These are phyloP conservation scores for Atalantia buxifolia DNA, from an alignment of 345 rosid species.

Conservation along the genomic window DNA sequence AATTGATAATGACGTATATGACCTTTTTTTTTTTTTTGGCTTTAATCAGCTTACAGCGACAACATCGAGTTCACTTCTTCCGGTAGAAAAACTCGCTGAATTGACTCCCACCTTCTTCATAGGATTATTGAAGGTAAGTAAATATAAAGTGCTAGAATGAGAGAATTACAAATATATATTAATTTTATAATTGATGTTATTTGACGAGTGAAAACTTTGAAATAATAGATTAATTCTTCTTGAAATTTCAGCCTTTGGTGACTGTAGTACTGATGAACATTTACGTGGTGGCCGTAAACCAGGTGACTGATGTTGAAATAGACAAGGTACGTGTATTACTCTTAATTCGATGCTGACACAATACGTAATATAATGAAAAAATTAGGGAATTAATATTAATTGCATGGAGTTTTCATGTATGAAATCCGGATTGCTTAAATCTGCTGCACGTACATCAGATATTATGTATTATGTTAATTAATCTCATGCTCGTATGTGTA, in stretches of 20 bases:
- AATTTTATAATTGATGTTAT: too few species aligned
- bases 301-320: slow-evolving; percentile 26
- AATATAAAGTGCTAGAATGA: background rate
- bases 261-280: slow-evolving; percentile 25
- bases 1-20: background rate
- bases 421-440: too few species aligned
- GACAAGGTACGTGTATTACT: slow-evolving; percentile 23
- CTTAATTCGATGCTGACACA: too few species aligned
- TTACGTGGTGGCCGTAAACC: slow-evolving; percentile 30
- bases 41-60: slow-evolving; percentile 22
- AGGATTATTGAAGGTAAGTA: slow-evolving; percentile 30
- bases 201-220: too few species aligned
- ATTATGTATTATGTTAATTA: too few species aligned
- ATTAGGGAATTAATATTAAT: too few species aligned
- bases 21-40: background rate
- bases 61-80: slow-evolving; percentile 27
- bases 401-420: too few species aligned
- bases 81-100: slow-evolving; percentile 16
- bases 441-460: too few species aligned
- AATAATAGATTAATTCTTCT: background rate
- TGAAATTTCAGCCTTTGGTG: slow-evolving; percentile 21
- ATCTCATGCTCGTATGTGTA: background rate
- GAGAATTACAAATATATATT: too few species aligned
- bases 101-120: slow-evolving; percentile 21
- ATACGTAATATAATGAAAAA: too few species aligned